Evolutionary conservation across 345 rosid genomes (phyloP).

Genomic region (Eucalyptus camaldulensis): DNA sequence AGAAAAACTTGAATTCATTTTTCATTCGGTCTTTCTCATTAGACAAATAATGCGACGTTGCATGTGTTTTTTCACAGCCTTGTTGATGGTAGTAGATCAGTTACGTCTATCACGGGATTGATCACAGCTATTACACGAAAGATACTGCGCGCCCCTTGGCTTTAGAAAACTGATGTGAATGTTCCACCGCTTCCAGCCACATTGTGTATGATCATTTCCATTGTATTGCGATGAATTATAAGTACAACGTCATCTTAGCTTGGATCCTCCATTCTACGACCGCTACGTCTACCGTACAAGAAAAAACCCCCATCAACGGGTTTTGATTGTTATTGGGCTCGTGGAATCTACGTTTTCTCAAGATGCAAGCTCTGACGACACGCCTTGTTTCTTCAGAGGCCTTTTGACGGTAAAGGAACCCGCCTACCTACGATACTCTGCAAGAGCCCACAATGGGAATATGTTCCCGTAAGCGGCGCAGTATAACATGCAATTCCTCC

Average conservation of each 20-base stretch:
- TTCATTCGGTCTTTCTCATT: too few species aligned
- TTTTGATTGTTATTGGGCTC: neutral
- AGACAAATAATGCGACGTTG: too few species aligned
- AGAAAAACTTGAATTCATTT: too few species aligned
- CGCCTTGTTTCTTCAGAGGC: neutral
- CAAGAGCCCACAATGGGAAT: conserved; percentile 34
- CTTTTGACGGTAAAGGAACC: neutral
- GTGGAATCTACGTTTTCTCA: neutral
- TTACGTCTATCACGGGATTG: too few species aligned
- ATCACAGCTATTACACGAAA: too few species aligned
- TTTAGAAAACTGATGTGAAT: neutral
- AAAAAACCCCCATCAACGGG: neutral
- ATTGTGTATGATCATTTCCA: neutral
- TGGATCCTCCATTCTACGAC: neutral
- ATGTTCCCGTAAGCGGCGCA: conserved; percentile 17
- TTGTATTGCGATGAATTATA: neutral
- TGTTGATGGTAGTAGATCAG: too few species aligned
- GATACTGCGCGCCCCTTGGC: too few species aligned
- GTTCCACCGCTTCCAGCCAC: neutral
- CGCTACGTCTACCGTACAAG: neutral
- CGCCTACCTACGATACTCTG: conserved; percentile 6
- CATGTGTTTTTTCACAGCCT: too few species aligned
- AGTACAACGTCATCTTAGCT: neutral
- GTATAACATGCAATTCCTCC: conserved; percentile 27
- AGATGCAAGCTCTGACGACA: neutral